Evolutionary conservation across 1,284 basidiomycete species (phyloP).

Genomic region (Marasmius fiardii): DNA sequence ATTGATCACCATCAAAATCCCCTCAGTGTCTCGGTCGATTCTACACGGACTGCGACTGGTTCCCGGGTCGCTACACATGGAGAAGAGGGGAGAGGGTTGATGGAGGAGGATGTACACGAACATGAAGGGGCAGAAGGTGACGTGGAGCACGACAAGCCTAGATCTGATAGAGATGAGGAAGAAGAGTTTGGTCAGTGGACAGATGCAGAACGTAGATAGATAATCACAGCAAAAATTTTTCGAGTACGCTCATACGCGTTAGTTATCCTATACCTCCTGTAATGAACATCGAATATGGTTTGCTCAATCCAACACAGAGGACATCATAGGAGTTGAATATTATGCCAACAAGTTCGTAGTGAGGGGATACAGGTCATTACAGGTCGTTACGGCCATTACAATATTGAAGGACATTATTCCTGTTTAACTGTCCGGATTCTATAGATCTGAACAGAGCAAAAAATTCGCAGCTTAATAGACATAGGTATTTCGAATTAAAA

Average conservation of each 20-base stretch:
- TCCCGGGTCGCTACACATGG: slow-evolving; percentile 11
- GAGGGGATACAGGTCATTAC: background rate
- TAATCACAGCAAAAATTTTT: background rate
- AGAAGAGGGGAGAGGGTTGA: slow-evolving; percentile 20
- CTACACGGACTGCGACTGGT: slow-evolving; percentile 5
- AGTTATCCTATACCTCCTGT: too few relatives aligned
- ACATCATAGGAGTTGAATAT: too few relatives aligned
- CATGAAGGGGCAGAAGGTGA: slow-evolving; percentile 10
- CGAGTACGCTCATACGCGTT: background rate
- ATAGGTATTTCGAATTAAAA: background rate
- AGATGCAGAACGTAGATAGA: background rate
- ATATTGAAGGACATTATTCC: too few relatives aligned
- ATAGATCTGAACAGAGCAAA: too few relatives aligned
- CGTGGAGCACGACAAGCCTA: slow-evolving; percentile 9
- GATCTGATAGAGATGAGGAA: slow-evolving; percentile 9
- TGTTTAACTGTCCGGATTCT: too few relatives aligned
- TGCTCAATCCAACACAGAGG: too few relatives aligned
- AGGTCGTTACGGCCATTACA: background rate
- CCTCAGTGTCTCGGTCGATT: background rate
- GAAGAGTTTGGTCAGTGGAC: slow-evolving; percentile 20
- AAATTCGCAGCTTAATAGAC: too few relatives aligned
- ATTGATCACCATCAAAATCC: slow-evolving; percentile 19
- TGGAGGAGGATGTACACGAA: slow-evolving; percentile 8
- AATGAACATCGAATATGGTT: too few relatives aligned
- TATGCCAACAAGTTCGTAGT: too few relatives aligned